These are phyloP conservation scores for Solanum hybrid DNA, from an alignment of 305 asterid species.

Conservation along the genomic window DNA sequence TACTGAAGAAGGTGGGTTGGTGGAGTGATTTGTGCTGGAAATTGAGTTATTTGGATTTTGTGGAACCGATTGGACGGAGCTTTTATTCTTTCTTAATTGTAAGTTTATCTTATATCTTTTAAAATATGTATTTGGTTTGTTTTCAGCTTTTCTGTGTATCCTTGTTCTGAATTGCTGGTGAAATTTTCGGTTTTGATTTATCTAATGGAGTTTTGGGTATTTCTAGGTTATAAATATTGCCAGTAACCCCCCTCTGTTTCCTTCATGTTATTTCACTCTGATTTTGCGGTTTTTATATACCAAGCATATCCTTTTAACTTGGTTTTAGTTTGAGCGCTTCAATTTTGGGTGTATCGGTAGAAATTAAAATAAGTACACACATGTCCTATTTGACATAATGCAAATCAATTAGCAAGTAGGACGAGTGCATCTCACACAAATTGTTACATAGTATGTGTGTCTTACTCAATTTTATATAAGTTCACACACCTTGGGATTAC, in stretches of 20 bases:
- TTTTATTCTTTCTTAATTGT: slow-evolving; percentile 8
- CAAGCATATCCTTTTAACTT: not conserved
- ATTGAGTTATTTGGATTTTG: slow-evolving; percentile 34
- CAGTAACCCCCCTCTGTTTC: not conserved
- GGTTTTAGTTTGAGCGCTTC: not conserved
- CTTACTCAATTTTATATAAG: too few species aligned
- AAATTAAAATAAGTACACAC: not conserved
- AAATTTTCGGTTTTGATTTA: not conserved
- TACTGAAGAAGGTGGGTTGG: slow-evolving; percentile 28
- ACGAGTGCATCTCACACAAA: not conserved
- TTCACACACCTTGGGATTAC: not conserved
- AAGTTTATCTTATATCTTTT: not conserved
- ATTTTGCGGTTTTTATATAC: not conserved
- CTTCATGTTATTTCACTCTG: not conserved
- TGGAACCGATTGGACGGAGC: slow-evolving; percentile 36
- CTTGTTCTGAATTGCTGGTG: not conserved
- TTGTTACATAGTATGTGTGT: too few species aligned
- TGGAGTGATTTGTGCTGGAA: slow-evolving; percentile 35
- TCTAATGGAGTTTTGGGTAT: not conserved
- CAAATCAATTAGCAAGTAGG: not conserved
- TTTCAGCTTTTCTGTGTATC: not conserved
- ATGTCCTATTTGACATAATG: not conserved
- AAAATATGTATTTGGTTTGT: not conserved
- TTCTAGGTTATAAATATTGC: not conserved
- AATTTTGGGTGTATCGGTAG: not conserved